phyloP scores from a whole-genome alignment of 768 basidiomycete species.

The Calocybe indica region DNA sequence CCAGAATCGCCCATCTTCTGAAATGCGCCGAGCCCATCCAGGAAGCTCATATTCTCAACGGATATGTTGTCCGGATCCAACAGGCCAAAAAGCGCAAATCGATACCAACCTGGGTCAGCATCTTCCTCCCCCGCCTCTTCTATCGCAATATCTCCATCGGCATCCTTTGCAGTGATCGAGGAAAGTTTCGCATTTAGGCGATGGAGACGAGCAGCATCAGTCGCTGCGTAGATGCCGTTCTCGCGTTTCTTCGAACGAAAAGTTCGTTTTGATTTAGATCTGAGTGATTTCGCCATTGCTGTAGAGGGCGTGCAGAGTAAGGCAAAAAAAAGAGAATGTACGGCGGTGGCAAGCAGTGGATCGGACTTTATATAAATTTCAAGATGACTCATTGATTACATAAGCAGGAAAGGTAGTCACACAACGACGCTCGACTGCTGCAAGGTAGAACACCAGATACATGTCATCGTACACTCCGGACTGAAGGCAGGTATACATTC shows the following conservation, averaged over 20 bases:
- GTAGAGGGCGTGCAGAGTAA: no score
- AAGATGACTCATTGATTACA: no score
- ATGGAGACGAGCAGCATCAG: constrained; percentile 70
- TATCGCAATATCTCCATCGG: constrained; percentile 22
- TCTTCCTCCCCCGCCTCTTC: constrained; percentile 25
- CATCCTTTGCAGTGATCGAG: constrained; percentile 35
- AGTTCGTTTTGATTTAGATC: constrained; percentile 77
- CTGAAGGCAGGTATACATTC: no score
- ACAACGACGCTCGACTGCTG: no score
- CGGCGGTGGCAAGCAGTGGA: no score
- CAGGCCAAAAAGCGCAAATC: constrained; percentile 50
- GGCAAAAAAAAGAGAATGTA: no score
- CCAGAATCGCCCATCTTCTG: no score
- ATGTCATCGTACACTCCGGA: no score
- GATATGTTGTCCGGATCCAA: constrained; percentile 55
- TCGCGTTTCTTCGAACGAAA: constrained; percentile 77
- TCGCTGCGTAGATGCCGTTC: constrained; percentile 67
- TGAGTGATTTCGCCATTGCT: constrained; percentile 75
- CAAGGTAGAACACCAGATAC: no score
- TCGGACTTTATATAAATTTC: no score
- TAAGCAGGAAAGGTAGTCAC: no score
- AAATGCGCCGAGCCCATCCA: no score
- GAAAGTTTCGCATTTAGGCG: constrained; percentile 65
- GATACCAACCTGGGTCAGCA: constrained; percentile 62
- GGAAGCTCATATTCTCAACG: constrained; percentile 19